Conservation (phyloP, 1,284 basidiomycete genomes). For the Puccinia triticina region DNA sequence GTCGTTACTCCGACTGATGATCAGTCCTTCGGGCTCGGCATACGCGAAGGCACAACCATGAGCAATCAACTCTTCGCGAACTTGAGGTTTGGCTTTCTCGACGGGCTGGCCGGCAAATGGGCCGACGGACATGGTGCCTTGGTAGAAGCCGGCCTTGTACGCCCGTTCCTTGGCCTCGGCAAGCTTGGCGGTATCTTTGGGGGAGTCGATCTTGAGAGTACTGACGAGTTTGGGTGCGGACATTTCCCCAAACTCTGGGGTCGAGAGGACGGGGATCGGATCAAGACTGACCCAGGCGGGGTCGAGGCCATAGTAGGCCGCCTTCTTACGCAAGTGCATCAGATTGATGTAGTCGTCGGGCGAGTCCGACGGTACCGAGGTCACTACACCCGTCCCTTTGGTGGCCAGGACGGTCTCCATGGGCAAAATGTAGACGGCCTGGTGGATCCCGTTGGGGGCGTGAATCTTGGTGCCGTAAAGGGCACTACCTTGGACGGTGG, state of each 20-base stretch:
- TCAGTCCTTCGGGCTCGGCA: slow-evolving; percentile 91
- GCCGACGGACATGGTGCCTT: slow-evolving; percentile 84
- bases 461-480: slow-evolving; percentile 88
- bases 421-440: slow-evolving; percentile 90
- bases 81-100: slow-evolving; percentile 86
- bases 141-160: slow-evolving; percentile 98
- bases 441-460: slow-evolving; percentile 80
- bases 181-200: slow-evolving; percentile 89
- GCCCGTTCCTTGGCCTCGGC: slow-evolving; percentile 96
- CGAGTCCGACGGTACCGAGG: slow-evolving; percentile 96
- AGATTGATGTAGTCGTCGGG: slow-evolving; percentile 94
- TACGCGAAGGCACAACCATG: slow-evolving; percentile 81
- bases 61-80: slow-evolving; percentile 80
- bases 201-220: slow-evolving; percentile 90
- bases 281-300: slow-evolving; percentile 84
- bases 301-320: slow-evolving; percentile 94
- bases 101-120: slow-evolving; percentile 84
- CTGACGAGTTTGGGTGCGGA: slow-evolving; percentile 85
- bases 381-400: slow-evolving; percentile 98
- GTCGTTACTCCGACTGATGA: slow-evolving; percentile 85
- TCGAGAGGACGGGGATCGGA: slow-evolving; percentile 83
- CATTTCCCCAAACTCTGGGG: slow-evolving; percentile 88
- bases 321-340: slow-evolving; percentile 92
- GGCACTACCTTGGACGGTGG: slow-evolving; percentile 75
- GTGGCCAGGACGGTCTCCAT: slow-evolving; percentile 96